Evolutionary conservation across 1,284 basidiomycete genomes (phyloP).

Genomic region (Cryptococcus sp.): DNA sequence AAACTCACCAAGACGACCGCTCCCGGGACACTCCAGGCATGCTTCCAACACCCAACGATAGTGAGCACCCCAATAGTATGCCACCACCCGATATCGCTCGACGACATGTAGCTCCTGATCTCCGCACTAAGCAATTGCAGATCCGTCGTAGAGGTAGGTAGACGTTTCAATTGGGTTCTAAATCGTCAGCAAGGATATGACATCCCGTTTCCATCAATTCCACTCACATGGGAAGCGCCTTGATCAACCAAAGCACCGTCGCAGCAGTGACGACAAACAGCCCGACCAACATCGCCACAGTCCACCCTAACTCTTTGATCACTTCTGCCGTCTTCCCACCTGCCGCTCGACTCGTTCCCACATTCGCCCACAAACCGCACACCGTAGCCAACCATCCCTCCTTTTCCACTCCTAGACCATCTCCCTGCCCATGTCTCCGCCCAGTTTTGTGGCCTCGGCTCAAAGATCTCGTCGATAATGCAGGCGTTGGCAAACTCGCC

Average conservation of each 20-base stretch:
- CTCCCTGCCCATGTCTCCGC: constrained; percentile 3
- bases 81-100: constrained; percentile 39
- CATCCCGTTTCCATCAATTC: background rate
- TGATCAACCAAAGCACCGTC: constrained; percentile 36
- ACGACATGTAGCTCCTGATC: constrained; percentile 44
- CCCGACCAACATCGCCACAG: constrained; percentile 35
- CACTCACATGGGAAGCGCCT: constrained; percentile 46
- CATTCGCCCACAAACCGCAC: constrained; percentile 7
- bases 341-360: constrained; percentile 5
- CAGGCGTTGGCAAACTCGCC: constrained; percentile 41
- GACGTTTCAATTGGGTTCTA: constrained; percentile 39
- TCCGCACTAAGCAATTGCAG: constrained; percentile 45
- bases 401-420: constrained; percentile 4
- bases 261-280: constrained; percentile 40
- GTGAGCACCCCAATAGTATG: constrained; percentile 65
- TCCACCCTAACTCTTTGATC: constrained; percentile 43
- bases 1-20: constrained; percentile 74
- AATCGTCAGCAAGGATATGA: constrained; percentile 2
- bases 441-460: constrained; percentile 17
- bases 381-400: constrained; percentile 20
- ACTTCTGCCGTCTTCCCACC: constrained; percentile 41
- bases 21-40: constrained; percentile 88
- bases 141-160: constrained; percentile 46
- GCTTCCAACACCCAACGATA: constrained; percentile 83
- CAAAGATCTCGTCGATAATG: constrained; percentile 38